A percentile compares a stretch with the other conserved stretches of the same genome.
These are phyloP conservation scores for Yamadazyma akitaensis DNA, from an alignment of 805 yeast species.

Conservation along the genomic window DNA sequence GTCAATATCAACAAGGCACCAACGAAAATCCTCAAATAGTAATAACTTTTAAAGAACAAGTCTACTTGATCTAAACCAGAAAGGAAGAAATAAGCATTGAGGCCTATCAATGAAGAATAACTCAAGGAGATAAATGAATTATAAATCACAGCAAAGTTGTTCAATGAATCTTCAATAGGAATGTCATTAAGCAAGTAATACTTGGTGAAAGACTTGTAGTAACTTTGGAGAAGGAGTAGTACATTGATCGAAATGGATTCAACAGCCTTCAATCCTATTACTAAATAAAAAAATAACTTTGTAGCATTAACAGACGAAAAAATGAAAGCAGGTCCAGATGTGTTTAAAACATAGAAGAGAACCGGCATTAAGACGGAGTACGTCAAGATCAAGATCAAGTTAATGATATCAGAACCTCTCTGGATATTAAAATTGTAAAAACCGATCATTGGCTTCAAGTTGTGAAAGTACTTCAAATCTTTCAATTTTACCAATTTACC, in stretches of 20 bases:
- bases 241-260: constrained; percentile 51
- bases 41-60: constrained; percentile 33
- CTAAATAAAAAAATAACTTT: constrained; percentile 32
- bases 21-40: constrained; percentile 52
- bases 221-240: constrained; percentile 57
- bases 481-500: constrained; percentile 42
- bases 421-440: constrained; percentile 60
- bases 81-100: constrained; percentile 29
- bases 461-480: constrained; percentile 44
- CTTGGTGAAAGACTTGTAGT: constrained; percentile 59
- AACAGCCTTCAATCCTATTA: constrained; percentile 46
- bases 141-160: constrained; percentile 71
- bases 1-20: constrained; percentile 55
- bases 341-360: constrained; percentile 25
- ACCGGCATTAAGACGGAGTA: constrained; percentile 43
- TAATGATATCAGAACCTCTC: constrained; percentile 61
- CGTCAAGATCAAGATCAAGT: constrained; percentile 40
- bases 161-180: constrained; percentile 61
- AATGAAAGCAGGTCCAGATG: neutral
- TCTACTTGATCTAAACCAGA: constrained; percentile 12
- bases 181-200: constrained; percentile 62
- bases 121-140: constrained; percentile 49
- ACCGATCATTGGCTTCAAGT: constrained; percentile 52
- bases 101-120: constrained; percentile 49
- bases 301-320: constrained; percentile 20